A percentile compares a stretch with the other conserved stretches of the same genome.
phyloP scores from a whole-genome alignment of 2,329 filamentous ascomycete species.

The Sporothrix protearum region DNA sequence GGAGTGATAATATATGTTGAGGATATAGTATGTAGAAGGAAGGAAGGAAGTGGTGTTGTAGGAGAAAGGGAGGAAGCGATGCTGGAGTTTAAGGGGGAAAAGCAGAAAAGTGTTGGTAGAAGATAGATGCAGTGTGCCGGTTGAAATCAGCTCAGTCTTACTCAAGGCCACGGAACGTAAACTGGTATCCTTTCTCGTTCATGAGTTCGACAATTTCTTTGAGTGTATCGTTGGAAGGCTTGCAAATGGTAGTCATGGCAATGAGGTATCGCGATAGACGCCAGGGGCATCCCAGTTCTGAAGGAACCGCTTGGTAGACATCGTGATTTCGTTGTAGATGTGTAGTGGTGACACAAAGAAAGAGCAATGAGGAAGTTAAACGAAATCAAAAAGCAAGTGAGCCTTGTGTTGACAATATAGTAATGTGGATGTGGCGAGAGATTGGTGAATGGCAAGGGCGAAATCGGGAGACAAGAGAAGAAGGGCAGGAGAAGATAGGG shows the following conservation, averaged over 20 bases:
- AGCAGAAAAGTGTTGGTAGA: too few relatives aligned
- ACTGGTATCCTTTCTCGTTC: conserved; percentile 32
- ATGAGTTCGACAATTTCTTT: conserved; percentile 30
- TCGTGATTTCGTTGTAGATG: not conserved
- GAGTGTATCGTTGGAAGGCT: conserved; percentile 36
- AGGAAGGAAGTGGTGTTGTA: too few relatives aligned
- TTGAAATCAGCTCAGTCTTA: conserved; percentile 4
- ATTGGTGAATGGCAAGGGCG: not conserved
- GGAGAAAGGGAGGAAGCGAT: too few relatives aligned
- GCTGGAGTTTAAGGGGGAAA: too few relatives aligned
- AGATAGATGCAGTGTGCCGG: too few relatives aligned
- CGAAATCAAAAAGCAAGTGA: not conserved
- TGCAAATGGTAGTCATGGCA: conserved; percentile 40
- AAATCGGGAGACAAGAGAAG: not conserved
- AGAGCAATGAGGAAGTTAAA: not conserved
- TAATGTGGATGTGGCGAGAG: not conserved
- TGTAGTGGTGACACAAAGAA: not conserved
- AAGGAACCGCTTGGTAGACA: conserved; percentile 16
- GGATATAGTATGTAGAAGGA: too few relatives aligned
- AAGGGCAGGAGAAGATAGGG: not conserved
- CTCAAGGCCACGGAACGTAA: conserved; percentile 26
- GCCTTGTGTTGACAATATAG: too few relatives aligned
- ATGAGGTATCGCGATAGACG: conserved; percentile 44
- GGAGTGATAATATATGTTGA: too few relatives aligned
- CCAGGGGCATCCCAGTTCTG: conserved; percentile 40